Percentiles rank a stretch among this genome's conserved stretches.
phyloP scores from a whole-genome alignment of 2,329 filamentous ascomycete species.

The Botrytis aclada region DNA sequence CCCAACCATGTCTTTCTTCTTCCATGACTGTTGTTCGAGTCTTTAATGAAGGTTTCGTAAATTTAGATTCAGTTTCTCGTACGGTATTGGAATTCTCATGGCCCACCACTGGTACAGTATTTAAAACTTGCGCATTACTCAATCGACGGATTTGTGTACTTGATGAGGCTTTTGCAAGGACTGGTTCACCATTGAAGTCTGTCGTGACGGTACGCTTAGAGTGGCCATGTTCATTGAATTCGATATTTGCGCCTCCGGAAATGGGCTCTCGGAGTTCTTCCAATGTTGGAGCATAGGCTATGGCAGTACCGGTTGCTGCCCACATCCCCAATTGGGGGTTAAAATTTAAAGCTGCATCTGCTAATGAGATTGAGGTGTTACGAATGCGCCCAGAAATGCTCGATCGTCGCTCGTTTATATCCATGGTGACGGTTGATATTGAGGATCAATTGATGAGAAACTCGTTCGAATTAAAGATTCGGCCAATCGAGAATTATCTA shows the following conservation, averaged over 20 bases:
- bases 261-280: conserved; percentile 24
- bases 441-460: neutral
- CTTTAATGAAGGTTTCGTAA: neutral
- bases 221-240: conserved; percentile 25
- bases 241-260: conserved; percentile 27
- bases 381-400: conserved; percentile 15
- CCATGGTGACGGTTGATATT: neutral
- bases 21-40: neutral
- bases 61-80: neutral
- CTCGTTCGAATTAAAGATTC: neutral
- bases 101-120: neutral
- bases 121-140: conserved; percentile 6
- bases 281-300: conserved; percentile 25
- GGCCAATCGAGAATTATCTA: neutral
- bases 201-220: conserved; percentile 28
- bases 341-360: conserved; percentile 24
- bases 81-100: neutral
- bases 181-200: conserved; percentile 12
- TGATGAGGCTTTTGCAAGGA: neutral
- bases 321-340: conserved; percentile 28
- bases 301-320: conserved; percentile 25
- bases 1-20: conserved; percentile 40
- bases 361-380: conserved; percentile 21
- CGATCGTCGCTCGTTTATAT: neutral
- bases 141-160: neutral